Percentiles rank a stretch among this genome's conserved stretches.
Conservation (phyloP, 495 filamentous ascomycete genomes). For the Cercophora sp. region DNA sequence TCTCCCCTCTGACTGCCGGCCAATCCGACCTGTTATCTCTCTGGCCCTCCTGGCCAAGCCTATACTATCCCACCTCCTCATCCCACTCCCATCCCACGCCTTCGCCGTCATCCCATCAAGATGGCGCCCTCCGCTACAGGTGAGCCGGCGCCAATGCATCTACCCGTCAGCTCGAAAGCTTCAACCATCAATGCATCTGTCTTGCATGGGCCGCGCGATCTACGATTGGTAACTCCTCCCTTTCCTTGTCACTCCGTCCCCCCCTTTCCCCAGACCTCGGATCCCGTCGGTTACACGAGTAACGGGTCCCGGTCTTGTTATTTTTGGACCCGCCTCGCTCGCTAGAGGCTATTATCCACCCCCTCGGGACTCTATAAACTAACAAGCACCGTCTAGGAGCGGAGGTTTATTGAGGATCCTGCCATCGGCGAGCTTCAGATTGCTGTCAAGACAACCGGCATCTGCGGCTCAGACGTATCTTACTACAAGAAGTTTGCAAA, state of each 20-base stretch:
- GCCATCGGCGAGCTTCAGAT: conserved; percentile 63
- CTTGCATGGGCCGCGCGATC: conserved; percentile 46
- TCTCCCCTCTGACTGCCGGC: conserved; percentile 19
- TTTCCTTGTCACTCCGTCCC: conserved; percentile 9
- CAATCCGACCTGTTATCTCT: conserved; percentile 17
- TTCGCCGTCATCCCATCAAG: conserved; percentile 27
- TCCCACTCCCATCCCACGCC: conserved; percentile 32
- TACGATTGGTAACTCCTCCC: conserved; percentile 43
- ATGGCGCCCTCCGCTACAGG: conserved; percentile 46
- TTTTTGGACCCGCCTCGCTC: conserved; percentile 17
- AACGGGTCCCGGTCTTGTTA: conserved; percentile 10
- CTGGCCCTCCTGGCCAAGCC: conserved; percentile 15
- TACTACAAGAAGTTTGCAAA: conserved; percentile 85
- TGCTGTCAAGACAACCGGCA: conserved; percentile 67
- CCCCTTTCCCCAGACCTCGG: conserved; percentile 13
- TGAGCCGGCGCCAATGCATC: conserved; percentile 41
- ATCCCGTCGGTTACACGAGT: conserved; percentile 26
- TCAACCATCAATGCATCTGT: conserved; percentile 48
- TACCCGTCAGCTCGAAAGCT: conserved; percentile 38
- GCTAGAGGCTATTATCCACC: conserved; percentile 15
- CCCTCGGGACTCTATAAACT: conserved; percentile 13
- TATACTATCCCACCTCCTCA: conserved; percentile 25
- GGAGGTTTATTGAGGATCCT: conserved; percentile 44
- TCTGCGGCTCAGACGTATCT: conserved; percentile 81
- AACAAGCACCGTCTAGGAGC: conserved; percentile 36